Evolutionary conservation across 345 rosid species (phyloP).

Genomic region (Dipteronia dyeriana): DNA sequence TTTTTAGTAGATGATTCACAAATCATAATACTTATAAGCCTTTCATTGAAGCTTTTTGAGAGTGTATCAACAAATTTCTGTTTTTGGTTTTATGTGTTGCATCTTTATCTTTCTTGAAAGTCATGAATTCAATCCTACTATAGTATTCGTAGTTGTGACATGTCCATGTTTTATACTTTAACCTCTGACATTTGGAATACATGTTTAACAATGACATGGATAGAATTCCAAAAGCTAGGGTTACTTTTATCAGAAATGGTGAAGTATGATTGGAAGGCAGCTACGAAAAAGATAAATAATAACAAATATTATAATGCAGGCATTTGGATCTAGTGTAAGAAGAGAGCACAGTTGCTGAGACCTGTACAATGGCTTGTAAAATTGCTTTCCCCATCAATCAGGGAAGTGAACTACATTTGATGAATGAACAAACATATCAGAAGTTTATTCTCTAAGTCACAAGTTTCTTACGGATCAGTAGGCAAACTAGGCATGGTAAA

Average conservation of each 20-base stretch:
- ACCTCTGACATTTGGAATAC: no score
- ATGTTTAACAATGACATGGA: no score
- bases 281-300: constrained; percentile 77
- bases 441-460: no score
- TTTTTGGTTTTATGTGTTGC: no score
- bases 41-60: constrained; percentile 38
- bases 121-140: no score
- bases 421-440: constrained; percentile 6
- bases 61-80: no score
- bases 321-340: constrained; percentile 94
- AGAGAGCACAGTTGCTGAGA: constrained; percentile 65
- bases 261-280: constrained; percentile 97
- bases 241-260: constrained; percentile 93
- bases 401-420: constrained; percentile 38
- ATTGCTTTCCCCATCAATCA: constrained; percentile 61
- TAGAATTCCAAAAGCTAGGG: constrained; percentile 78
- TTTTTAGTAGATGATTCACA: no score
- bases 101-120: no score
- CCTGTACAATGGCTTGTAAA: constrained; percentile 80
- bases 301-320: constrained; percentile 93
- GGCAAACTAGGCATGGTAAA: not conserved
- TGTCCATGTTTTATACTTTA: no score
- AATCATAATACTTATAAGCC: no score
- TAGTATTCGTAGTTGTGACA: no score
- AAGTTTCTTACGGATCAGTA: not conserved